phyloP scores from a whole-genome alignment of 2,329 filamentous ascomycete genomes.

The Bipolaris bicolor region DNA sequence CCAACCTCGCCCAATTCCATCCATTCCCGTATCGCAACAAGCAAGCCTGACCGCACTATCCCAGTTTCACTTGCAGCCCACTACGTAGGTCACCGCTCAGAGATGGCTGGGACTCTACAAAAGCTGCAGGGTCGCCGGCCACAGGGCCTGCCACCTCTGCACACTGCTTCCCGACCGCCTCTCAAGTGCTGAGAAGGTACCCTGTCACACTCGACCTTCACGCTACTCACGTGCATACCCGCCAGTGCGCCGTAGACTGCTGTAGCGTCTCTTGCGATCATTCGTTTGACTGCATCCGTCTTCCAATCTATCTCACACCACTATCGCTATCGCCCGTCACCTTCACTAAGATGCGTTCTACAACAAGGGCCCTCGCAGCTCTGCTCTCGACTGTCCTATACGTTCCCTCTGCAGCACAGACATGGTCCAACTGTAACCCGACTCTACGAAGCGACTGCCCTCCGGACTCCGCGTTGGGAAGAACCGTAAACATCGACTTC shows the following conservation, averaged over 20 bases:
- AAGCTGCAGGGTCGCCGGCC: conserved; percentile 29
- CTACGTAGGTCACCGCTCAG: conserved; percentile 35
- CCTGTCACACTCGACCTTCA: conserved; percentile 12
- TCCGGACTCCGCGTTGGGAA: conserved; percentile 79
- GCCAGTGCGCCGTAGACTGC: conserved; percentile 13
- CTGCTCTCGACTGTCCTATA: conserved; percentile 51
- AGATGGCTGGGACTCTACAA: conserved; percentile 47
- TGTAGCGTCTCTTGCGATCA: conserved; percentile 9
- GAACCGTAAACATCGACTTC: conserved; percentile 84
- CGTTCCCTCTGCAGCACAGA: conserved; percentile 55
- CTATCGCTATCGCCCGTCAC: conserved; percentile 10
- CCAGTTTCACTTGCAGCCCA: conserved; percentile 26
- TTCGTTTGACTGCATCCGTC: conserved; percentile 2
- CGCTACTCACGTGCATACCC: conserved; percentile 18
- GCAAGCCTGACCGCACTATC: conserved; percentile 26
- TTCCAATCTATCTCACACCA: conserved; percentile 12
- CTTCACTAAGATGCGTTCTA: conserved; percentile 40
- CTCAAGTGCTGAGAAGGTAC: conserved; percentile 31
- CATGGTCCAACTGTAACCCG: conserved; percentile 64
- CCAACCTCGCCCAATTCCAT: conserved; percentile 44
- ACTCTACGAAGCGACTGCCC: conserved; percentile 66
- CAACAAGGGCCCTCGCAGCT: conserved; percentile 44
- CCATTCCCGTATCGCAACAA: conserved; percentile 37
- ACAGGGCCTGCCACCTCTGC: conserved; percentile 29
- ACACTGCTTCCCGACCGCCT: conserved; percentile 24